Evolutionary conservation across 441 rosid species (phyloP), one percentile per base, ranked within the genome.

Genomic region (Erodium chrysanthum): DNA sequence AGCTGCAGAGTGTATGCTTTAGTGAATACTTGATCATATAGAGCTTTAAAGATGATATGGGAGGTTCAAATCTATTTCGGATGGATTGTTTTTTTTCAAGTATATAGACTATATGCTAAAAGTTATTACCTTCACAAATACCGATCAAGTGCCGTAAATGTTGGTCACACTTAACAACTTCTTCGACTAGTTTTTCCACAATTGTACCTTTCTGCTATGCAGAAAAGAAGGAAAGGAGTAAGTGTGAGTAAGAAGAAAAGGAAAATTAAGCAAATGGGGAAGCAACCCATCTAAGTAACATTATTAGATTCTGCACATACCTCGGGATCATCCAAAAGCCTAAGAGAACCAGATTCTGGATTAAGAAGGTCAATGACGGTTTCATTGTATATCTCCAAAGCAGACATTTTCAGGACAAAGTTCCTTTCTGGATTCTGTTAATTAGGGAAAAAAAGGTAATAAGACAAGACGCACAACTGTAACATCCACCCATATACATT

Each of bases 281-380:
- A 60, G 35, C 40, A 64, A 9, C 14, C 60, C 60, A 54, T 2
- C 10, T 17, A 54, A 7, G 68, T n/a, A 22, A 37, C 0, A 40
- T 40, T 40, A 40, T 40, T 40, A 40, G 48, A 40, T 40, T 54
- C 2, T 31, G 11, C 10, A 5, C 60, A 61, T 82, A 94, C 99
- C 96, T 95, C 97, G 8, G 97, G 97, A 65, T 95, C 99, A 79
- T 95, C 99, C 20, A 88, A 86, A 80, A 95, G 97, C 84, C 92
- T 90, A 73, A 95, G 99, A 70, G 90, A 94, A 3, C 92, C 91
- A 17, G 95, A 86, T 61, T 95, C 99, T 22, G 93, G 86, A 84
- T 88, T 90, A 60, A 95, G 78, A 64, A 95, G 76, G 82, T 95
- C 98, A 71, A 81, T 83, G 33, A 92, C 99, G 78, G 90, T 95